These are phyloP conservation scores for Lachnellula suecica DNA, from an alignment of 2,329 filamentous ascomycete species.

Conservation along the genomic window DNA sequence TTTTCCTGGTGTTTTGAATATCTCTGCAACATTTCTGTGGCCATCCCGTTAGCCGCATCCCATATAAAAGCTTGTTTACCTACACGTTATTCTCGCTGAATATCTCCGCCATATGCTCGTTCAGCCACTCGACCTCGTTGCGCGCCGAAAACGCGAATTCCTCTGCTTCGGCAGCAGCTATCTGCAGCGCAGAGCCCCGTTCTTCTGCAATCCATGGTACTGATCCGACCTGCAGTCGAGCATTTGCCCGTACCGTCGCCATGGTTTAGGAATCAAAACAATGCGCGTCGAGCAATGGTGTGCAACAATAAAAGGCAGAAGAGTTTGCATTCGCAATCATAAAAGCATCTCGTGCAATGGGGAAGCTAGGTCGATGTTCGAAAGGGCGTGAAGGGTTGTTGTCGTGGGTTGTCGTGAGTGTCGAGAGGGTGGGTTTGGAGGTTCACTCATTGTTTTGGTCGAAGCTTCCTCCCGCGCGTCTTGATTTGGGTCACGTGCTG, in stretches of 20 bases:
- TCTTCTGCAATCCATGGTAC: slow-evolving; percentile 84
- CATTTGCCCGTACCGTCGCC: slow-evolving; percentile 34
- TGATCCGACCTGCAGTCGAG: slow-evolving; percentile 74
- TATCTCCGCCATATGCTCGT: slow-evolving; percentile 96
- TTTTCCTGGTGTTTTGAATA: slow-evolving; percentile 93
- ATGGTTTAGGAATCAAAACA: slow-evolving; percentile 32
- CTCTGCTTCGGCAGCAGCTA: slow-evolving; percentile 80
- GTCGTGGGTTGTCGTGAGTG: slow-evolving; percentile 16
- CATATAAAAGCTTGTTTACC: slow-evolving; percentile 38
- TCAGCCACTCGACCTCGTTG: slow-evolving; percentile 96
- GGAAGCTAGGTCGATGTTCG: slow-evolving; percentile 12
- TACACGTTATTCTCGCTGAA: slow-evolving; percentile 87
- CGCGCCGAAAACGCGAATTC: slow-evolving; percentile 90
- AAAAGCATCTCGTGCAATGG: slow-evolving; percentile 23
- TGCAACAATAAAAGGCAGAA: slow-evolving; percentile 2
- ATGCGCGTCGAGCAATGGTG: slow-evolving; percentile 27
- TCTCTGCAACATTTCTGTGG: slow-evolving; percentile 79
- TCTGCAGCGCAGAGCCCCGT: slow-evolving; percentile 71
- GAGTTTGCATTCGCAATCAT: slow-evolving; percentile 13
- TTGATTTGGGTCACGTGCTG: slow-evolving; percentile 12
- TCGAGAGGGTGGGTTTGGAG: slow-evolving; percentile 9
- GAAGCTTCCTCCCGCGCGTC: slow-evolving; percentile 9
- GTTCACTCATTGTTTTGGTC: slow-evolving; percentile 26
- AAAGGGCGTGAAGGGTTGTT: slow-evolving; percentile 6
- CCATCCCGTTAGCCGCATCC: slow-evolving; percentile 13